A percentile compares a stretch with the other conserved stretches of the same genome.
phyloP scores from a whole-genome alignment of 78 protist genomes.

The Dictyostelium intermedium region DNA sequence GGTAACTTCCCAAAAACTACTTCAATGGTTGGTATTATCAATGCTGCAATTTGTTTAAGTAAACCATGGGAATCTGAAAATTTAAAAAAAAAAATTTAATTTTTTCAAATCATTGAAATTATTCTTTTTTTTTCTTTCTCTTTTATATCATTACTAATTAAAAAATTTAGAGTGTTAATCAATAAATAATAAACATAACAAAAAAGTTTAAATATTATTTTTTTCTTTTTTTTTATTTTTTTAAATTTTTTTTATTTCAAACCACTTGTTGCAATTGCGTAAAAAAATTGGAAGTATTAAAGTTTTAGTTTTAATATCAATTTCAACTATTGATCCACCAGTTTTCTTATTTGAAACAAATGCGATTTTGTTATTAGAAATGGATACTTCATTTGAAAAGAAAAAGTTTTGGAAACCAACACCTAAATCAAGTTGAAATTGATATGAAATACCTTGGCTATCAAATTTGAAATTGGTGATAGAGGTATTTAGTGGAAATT shows the following conservation, averaged over 20 bases:
- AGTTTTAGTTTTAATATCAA: neutral
- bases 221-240: neutral
- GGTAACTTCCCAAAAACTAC: conserved; percentile 85
- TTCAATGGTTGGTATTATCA: conserved; percentile 75
- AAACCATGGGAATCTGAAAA: conserved; percentile 76
- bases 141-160: no score
- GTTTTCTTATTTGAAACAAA: neutral
- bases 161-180: no score
- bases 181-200: no score
- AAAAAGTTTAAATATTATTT: no score
- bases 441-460: neutral
- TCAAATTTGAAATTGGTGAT: neutral
- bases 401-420: neutral
- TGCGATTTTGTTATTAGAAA: neutral
- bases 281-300: neutral
- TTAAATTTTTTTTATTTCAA: neutral
- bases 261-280: neutral
- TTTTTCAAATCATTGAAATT: no score
- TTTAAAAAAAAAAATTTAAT: conserved; percentile 10
- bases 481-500: neutral
- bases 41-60: conserved; percentile 54
- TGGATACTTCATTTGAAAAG: neutral
- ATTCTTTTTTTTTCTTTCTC: no score
- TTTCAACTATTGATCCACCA: neutral
- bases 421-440: neutral